These are phyloP conservation scores for Eimeria maxima DNA, from an alignment of 169 alveolate species.

Conservation along the genomic window DNA sequence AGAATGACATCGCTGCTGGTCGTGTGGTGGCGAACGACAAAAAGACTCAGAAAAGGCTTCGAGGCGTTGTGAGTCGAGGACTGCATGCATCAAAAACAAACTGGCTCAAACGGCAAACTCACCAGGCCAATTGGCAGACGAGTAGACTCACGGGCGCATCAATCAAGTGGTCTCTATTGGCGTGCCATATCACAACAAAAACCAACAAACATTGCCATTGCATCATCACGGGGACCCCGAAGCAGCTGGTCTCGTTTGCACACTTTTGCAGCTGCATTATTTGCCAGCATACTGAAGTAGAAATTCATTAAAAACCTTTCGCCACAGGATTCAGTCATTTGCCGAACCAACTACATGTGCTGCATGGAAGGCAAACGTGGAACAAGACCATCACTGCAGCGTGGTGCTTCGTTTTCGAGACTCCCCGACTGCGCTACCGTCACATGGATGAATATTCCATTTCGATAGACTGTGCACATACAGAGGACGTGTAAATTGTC, in stretches of 20 bases:
- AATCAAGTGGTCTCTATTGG: too few species aligned
- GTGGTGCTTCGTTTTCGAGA: neutral
- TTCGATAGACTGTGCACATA: neutral
- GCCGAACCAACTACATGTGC: neutral
- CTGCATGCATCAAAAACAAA: neutral
- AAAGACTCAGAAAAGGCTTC: conserved; percentile 87
- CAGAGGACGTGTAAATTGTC: neutral
- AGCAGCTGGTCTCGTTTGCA: too few species aligned
- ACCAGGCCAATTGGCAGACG: neutral
- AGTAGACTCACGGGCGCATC: too few species aligned
- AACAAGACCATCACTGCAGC: neutral
- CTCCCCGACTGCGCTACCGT: neutral
- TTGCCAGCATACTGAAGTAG: neutral
- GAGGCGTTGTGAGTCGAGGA: conserved; percentile 68
- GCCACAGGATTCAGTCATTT: neutral
- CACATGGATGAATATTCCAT: neutral
- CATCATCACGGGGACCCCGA: too few species aligned
- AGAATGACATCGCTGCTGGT: conserved; percentile 89
- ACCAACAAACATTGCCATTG: too few species aligned
- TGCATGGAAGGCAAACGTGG: neutral
- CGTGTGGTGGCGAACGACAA: conserved; percentile 90
- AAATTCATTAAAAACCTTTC: too few species aligned
- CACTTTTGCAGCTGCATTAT: too few species aligned
- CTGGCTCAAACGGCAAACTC: neutral
- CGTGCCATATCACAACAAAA: too few species aligned